Conservation (phyloP, 352 stramenopile species). For the Pythium scleroteichum region DNA sequence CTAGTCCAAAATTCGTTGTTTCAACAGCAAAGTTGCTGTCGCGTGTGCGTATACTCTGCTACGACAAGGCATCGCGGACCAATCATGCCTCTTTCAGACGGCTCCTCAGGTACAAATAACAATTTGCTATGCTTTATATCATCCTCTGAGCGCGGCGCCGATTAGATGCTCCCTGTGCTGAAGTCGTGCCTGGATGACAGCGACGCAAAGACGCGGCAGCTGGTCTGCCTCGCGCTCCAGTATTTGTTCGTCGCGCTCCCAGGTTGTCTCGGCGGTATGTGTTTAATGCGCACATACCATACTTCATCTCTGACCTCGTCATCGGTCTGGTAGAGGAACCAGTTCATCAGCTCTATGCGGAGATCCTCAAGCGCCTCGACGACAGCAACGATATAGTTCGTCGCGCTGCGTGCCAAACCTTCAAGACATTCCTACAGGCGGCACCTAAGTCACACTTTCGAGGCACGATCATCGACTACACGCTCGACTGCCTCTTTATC, state of each 20-base stretch:
- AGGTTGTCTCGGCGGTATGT: conserved; percentile 66
- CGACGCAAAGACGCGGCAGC: conserved; percentile 87
- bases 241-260: conserved; percentile 85
- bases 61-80: conserved; percentile 69
- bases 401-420: conserved; percentile 85
- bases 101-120: conserved; percentile 53
- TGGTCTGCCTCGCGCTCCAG: conserved; percentile 88
- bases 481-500: conserved; percentile 89
- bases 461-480: conserved; percentile 91
- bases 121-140: background rate
- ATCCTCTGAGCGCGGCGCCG: background rate
- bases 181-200: conserved; percentile 88
- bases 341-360: conserved; percentile 89
- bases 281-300: too few relatives aligned
- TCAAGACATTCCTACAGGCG: conserved; percentile 83
- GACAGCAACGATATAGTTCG: conserved; percentile 91
- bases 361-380: conserved; percentile 92
- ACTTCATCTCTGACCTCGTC: background rate
- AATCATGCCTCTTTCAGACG: conserved; percentile 81
- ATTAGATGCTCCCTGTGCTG: conserved; percentile 83
- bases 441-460: conserved; percentile 83
- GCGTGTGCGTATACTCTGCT: conserved; percentile 86
- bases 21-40: conserved; percentile 84
- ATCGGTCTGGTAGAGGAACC: conserved; percentile 64
- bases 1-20: too few relatives aligned